Evolutionary conservation across 2,329 filamentous ascomycete genomes (phyloP), one percentile per base, ranked within the genome.

Genomic region (Ophiostoma piceae): DNA sequence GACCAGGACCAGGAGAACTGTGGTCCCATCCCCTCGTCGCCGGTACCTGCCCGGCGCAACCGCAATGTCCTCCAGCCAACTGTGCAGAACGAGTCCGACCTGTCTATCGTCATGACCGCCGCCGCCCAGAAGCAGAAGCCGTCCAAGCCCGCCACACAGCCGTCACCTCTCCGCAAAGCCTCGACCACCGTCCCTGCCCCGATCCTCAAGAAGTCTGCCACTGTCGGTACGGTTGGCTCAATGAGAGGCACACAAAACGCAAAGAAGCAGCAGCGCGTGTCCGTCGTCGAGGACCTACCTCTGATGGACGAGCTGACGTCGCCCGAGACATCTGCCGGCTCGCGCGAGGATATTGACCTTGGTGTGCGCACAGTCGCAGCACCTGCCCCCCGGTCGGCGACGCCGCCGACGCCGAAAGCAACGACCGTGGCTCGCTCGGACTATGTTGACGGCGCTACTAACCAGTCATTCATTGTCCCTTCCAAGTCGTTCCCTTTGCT

Each of bases 1-100:
- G 67, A 73, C 69, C 71, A 74, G 65, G 39, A 41, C 39, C 39
- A 41, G 39, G 73, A 74, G 54, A 74, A 74, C 71, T 57, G 57
- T 19, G 22, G 51, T 1, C 69, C 70, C 0, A 16, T 65, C 3
- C 57, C 16, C 0, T 51, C 67, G 11, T 16, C 57, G 4, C 26
- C 72, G 43, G 1, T 22, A 5, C 16, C 69, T 3, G 67, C 64
- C 0, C 68, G 68, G 32, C 68, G 66, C 11, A 69, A 68, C 43
- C 72, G 69, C 2, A 26, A 57, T 3, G 65, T 62, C 1, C 70
- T 74, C 57, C 73, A 74, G 62, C 68, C 73, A 6, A 72, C 73
- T 1, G 73, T 74, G 39, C 73, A 74, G 60, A 73, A 74, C 71
- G 73, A 73, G 51, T 74, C 73, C 0, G 73, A 74, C 57, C 67